Conservation (phyloP, 106 monocot genomes). For the Iris macrosiphon region DNA sequence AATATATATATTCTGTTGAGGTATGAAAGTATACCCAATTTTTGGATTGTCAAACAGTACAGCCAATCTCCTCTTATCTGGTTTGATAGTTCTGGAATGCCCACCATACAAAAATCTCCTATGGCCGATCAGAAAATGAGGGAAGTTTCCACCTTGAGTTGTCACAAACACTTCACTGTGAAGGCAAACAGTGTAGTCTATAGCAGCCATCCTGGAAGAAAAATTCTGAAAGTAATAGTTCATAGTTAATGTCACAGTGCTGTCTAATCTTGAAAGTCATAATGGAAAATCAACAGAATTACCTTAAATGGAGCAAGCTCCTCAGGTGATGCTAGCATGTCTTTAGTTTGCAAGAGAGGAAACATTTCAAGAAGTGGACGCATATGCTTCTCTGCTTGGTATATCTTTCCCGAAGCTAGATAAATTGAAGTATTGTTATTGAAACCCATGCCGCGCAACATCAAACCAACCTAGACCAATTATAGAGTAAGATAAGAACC, state of each 20-base stretch:
- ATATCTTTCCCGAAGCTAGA: slow-evolving; percentile 96
- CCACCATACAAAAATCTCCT: slow-evolving; percentile 84
- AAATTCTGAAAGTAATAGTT: slow-evolving; percentile 50
- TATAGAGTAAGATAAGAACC: not conserved
- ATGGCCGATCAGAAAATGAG: slow-evolving; percentile 91
- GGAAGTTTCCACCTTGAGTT: slow-evolving; percentile 98
- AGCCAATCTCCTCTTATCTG: slow-evolving; percentile 92
- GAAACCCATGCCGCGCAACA: slow-evolving; percentile 99
- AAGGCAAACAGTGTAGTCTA: slow-evolving; percentile 95
- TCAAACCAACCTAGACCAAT: slow-evolving; percentile 73
- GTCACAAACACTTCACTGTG: slow-evolving; percentile 97
- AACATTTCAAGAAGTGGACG: slow-evolving; percentile 95
- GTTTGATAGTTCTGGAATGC: slow-evolving; percentile 96
- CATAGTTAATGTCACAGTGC: not conserved
- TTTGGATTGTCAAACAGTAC: slow-evolving; percentile 83
- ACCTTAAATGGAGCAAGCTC: slow-evolving; percentile 96
- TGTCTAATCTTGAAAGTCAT: not conserved
- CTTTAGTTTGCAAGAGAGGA: slow-evolving; percentile 94
- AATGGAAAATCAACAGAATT: not conserved
- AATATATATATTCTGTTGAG: not conserved
- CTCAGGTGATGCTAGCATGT: slow-evolving; percentile 68
- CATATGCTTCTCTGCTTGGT: slow-evolving; percentile 85
- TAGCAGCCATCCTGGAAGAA: slow-evolving; percentile 95
- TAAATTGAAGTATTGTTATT: slow-evolving; percentile 87
- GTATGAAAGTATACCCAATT: slow-evolving; percentile 50